A percentile compares a stretch with the other conserved stretches of the same genome.
phyloP scores from a whole-genome alignment of 2,329 filamentous ascomycete genomes.

The Aspergillaceae sp. region DNA sequence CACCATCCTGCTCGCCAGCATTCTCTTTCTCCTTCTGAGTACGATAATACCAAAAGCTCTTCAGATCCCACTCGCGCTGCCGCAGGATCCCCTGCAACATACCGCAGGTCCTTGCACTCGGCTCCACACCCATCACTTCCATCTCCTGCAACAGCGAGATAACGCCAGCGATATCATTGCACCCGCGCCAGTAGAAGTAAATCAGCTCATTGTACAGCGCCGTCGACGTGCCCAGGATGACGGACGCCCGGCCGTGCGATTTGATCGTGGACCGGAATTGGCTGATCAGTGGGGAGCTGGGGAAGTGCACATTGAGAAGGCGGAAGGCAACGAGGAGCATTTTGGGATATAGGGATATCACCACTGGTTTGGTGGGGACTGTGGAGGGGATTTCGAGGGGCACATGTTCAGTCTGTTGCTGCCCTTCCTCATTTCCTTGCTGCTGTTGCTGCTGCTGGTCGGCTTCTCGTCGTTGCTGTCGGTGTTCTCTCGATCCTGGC shows the following conservation, averaged over 20 bases:
- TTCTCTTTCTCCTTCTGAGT: neutral
- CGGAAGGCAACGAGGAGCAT: constrained; percentile 34
- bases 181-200: constrained; percentile 34
- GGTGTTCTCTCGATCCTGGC: neutral
- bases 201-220: constrained; percentile 39
- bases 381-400: constrained; percentile 22
- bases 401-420: neutral
- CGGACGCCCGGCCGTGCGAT: constrained; percentile 32
- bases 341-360: constrained; percentile 33
- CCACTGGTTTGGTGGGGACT: constrained; percentile 23
- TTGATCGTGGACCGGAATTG: constrained; percentile 35
- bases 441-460: constrained; percentile 1
- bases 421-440: neutral
- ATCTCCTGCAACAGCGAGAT: constrained; percentile 36
- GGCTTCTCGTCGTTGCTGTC: constrained; percentile 1
- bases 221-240: constrained; percentile 35
- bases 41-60: constrained; percentile 6
- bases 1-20: too few species aligned
- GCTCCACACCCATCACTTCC: constrained; percentile 34
- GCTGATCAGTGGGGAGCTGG: constrained; percentile 31
- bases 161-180: constrained; percentile 33
- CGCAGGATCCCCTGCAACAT: constrained; percentile 24
- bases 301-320: constrained; percentile 32
- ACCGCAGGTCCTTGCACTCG: constrained; percentile 24
- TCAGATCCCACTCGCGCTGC: constrained; percentile 17